Conservation (phyloP, 495 filamentous ascomycete genomes). For the Acidiella bohemica region DNA sequence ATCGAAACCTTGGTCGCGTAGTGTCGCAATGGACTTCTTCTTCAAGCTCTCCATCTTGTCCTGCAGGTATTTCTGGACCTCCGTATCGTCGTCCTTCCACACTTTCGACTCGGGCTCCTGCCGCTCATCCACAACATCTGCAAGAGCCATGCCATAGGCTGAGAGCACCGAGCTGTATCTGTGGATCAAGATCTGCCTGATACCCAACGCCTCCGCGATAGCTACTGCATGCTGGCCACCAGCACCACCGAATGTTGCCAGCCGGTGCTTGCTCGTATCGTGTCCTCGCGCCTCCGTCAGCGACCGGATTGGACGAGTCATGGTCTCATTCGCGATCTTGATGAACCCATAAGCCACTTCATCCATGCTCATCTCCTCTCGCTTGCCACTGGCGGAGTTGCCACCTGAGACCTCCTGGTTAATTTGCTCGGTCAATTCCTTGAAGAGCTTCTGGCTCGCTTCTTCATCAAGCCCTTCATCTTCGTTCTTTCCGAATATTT, state of each 20-base stretch:
- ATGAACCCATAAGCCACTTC: conserved; percentile 87
- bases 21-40: conserved; percentile 47
- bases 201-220: conserved; percentile 82
- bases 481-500: conserved; percentile 90
- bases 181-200: conserved; percentile 77
- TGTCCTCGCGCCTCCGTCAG: conserved; percentile 90
- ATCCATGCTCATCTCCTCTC: conserved; percentile 65
- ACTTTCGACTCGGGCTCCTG: conserved; percentile 83
- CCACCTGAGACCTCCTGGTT: conserved; percentile 43
- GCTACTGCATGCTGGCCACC: conserved; percentile 92
- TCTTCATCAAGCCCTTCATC: conserved; percentile 70
- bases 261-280: conserved; percentile 75
- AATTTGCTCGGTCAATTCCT: conserved; percentile 64
- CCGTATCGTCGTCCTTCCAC: conserved; percentile 46
- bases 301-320: conserved; percentile 84
- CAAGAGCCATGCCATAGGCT: conserved; percentile 92
- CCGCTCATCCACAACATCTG: conserved; percentile 85
- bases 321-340: conserved; percentile 88
- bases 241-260: conserved; percentile 89
- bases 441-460: conserved; percentile 62
- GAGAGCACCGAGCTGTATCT: conserved; percentile 89
- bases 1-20: conserved; percentile 62
- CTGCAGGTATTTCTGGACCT: conserved; percentile 28
- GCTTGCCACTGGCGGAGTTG: conserved; percentile 28
- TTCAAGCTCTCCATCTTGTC: conserved; percentile 50